Conservation (phyloP, 768 basidiomycete genomes). For the Tubosaeta brunneosetosa region DNA sequence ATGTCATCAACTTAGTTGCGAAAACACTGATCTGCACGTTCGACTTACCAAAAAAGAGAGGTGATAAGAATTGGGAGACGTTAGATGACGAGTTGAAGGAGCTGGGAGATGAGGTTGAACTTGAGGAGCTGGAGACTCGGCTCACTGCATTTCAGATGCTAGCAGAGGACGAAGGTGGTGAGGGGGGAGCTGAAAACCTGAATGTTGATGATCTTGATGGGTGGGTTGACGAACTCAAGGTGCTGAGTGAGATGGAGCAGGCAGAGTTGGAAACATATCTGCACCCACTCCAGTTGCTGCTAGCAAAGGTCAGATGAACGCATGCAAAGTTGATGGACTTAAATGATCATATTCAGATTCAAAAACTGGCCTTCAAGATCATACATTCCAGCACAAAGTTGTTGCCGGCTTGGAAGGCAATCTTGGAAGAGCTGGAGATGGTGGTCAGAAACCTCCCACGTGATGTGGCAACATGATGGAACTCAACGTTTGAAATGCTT, state of each 20-base stretch:
- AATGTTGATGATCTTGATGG: slow-evolving; percentile 2
- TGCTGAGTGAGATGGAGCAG: slow-evolving; percentile 14
- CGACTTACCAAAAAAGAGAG: slow-evolving; percentile 23
- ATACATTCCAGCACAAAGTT: slow-evolving; percentile 20
- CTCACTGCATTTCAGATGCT: not conserved
- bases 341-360: too few species aligned
- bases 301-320: too few species aligned
- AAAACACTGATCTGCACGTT: slow-evolving; percentile 32
- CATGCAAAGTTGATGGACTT: slow-evolving; percentile 13
- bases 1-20: slow-evolving; percentile 26
- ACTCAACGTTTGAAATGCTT: too few species aligned
- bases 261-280: too few species aligned
- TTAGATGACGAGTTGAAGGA: too few species aligned
- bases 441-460: not conserved
- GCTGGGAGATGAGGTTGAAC: not conserved
- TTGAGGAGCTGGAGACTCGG: not conserved
- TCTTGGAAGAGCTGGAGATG: not conserved
- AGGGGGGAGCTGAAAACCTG: too few species aligned
- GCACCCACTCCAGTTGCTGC: too few species aligned
- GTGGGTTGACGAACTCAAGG: slow-evolving; percentile 15
- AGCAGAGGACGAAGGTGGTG: too few species aligned
- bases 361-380: slow-evolving; percentile 18
- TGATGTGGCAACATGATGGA: too few species aligned
- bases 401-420: slow-evolving; percentile 16
- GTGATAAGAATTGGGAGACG: not conserved